Base-by-base conservation (phyloP, 2,329 filamentous ascomycete species). In the Pseudophaeomoniella oleicola region DNA sequence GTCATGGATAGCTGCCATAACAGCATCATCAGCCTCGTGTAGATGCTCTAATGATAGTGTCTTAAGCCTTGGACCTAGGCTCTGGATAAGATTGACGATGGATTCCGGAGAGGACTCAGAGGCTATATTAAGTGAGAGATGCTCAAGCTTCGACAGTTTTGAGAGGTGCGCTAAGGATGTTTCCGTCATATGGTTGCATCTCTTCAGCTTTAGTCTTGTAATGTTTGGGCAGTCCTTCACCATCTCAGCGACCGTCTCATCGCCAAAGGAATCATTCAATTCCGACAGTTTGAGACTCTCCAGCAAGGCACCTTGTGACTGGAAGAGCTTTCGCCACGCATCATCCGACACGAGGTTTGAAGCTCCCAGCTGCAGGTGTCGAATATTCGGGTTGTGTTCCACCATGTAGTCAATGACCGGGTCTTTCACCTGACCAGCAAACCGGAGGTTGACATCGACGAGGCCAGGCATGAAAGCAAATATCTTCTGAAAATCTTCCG, bases 341-440 rank as follows among this genome's bases (percentile, higher is more conserved):
- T 69, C 63, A 41, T 90, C 77, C 6, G 79, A 77, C 12, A 96
- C 64, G 1, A 96, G 72, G 46, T 94, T 96, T 6, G 84, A 76
- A 9, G 85, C 83, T 43, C 90, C 79, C 0, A 96, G 67, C 43
- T 85, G 81, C 31, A 96, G 66, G 38, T 75, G 69, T 41, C 76
- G 71, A n/a, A 94, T 64, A 5, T 70, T 58, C 35, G 75, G 71
- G 35, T 81, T 70, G 34, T 83, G 81, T 38, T 76, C 75, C 14
- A 83, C 64, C 50, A 94, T 71, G 54, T 88, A 94, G 36, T 84
- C 73, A 56, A 94, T 70, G 30, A 86, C 81, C 29, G 68, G 67
- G 49, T 94, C 81, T 57, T 93, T 94, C 66, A 94, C 80, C 51
- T 94, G 87, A 35, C 90, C 82, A n/a, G 79, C 84, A 49, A 87